Base-by-base conservation (phyloP, 257 asterid genomes). In the Fraxinus cuspidata region DNA sequence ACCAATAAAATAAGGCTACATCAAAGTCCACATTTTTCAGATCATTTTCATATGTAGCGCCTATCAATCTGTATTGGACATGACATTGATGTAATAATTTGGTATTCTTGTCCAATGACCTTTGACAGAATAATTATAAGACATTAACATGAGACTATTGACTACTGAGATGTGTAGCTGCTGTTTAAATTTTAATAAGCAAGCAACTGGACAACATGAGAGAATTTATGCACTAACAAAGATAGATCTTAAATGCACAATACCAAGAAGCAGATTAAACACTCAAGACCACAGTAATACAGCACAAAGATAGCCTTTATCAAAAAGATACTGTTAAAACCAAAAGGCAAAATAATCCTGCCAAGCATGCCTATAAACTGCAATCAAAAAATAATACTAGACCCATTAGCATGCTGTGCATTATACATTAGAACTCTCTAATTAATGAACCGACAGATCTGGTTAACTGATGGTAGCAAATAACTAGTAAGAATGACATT, bases 281-380 rank as follows among this genome's bases (percentile, higher is more conserved):
- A 63, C 9, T 63, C 32, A 8, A 25, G 32, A 63, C 32, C 32
- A 63, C 32, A 25, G 4, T 63, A 63, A 63, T 63, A 63, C 16
- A 63, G 32, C 25, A 63, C 1, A 12, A 23, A 25, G 28, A 25
- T 63, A 63, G 16, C 69, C 3, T 15, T 40, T 63, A 25, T 25
- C 34, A 18, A 25, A 63, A 31, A 25, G 35, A 67, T 21, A 53
- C 34, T 77, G 37, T 56, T 58, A 73, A 73, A 69, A 15, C 15
- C 76, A 74, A 37, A 58, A 70, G 75, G 42, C 28, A 38, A 58
- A 16, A 58, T 16, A 47, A 11, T 72, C 19, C 68, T 49, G n/a
- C 37, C 47, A 7, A 72, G 44, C n/a, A 53, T 47, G 64, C 68
- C 38, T 10, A 63, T 15, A 78, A 51, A n/a, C 53, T 29, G 64